Base-by-base conservation (phyloP, 2,329 filamentous ascomycete genomes). In the Pseudogymnoascus sp. region DNA sequence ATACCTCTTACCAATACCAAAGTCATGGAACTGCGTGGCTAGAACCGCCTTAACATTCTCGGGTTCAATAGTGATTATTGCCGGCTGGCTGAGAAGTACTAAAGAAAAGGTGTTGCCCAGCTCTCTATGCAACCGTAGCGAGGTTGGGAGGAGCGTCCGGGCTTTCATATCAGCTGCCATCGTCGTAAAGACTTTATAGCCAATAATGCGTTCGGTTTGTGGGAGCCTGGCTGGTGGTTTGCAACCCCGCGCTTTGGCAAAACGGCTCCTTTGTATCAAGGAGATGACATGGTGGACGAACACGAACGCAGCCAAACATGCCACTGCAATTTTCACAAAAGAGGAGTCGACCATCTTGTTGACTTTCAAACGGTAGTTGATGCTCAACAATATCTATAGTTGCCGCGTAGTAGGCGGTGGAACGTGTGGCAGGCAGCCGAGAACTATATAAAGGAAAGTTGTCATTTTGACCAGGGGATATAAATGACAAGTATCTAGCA, bases 11-110 rank as follows among this genome's bases (percentile, higher is more conserved):
- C 79, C 25, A 77, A 77, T 34, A 73, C 62, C 72, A 65, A 80
- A 86, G 63, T 85, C 81, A 2, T 77, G 71, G 65, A 83, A 85
- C 21, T 80, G 78, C 0, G 77, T 77, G 0, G 82, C 79, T 1
- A 86, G 76, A 2, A 86, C 76, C 0, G 83, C 78, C 67, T 85
- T 82, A 60, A 86, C 75, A 67, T 86, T 86, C 8, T 78, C 77
- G 61, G 70, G 67, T 41, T 73, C 72, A 21, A 57, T 57, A 14
- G 51, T 57, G 16, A 25, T 7, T 14, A 36, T 34, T 13, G 51
- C 51, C 1, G n/a, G 4, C 51, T 57, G 51, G 16, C 51, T 16
- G 28, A 16, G 51, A 14, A 57, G 28, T 3, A 57, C 51, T 7
- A 57, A 19, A 13, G 51, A 34, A 36, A 57, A 57, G 51, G 51